Percentiles rank a stretch among this genome's conserved stretches.
Conservation (phyloP, 768 basidiomycete species). For the Termitomyces sp. region DNA sequence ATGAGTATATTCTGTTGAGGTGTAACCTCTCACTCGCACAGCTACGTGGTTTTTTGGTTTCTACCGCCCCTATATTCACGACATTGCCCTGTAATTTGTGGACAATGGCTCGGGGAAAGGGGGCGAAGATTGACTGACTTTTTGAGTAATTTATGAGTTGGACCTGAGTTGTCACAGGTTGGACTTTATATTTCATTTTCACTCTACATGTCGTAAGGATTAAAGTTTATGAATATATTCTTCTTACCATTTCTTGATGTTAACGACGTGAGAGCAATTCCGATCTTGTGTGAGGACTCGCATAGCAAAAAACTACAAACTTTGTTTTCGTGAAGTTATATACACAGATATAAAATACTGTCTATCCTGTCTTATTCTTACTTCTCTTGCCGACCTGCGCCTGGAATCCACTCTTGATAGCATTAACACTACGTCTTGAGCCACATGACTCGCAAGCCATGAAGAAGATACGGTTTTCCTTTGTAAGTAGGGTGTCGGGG, state of each 20-base stretch:
- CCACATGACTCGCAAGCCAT: constrained; percentile 92
- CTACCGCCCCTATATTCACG: constrained; percentile 64
- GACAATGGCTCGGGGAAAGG: constrained; percentile 75
- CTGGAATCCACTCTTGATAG: constrained; percentile 99
- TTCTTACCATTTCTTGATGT: no score
- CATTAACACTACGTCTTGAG: constrained; percentile 83
- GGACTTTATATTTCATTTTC: background rate
- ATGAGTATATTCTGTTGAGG: no score
- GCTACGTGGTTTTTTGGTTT: constrained; percentile 18
- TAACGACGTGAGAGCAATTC: no score
- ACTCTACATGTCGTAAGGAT: no score
- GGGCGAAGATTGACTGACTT: constrained; percentile 50
- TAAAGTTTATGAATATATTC: no score
- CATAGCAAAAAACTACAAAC: no score
- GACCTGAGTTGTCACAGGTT: background rate
- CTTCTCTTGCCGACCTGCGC: constrained; percentile 89
- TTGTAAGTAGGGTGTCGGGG: constrained; percentile 91
- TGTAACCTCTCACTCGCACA: no score
- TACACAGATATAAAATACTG: background rate
- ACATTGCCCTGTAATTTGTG: constrained; percentile 48
- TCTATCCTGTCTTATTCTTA: constrained; percentile 50
- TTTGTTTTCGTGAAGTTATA: background rate
- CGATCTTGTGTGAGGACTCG: no score
- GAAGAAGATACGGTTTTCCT: constrained; percentile 99
- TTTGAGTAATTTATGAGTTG: background rate